These are phyloP conservation scores for Chalciporus sphaerocephalus DNA, from an alignment of 768 basidiomycete genomes.

Conservation along the genomic window DNA sequence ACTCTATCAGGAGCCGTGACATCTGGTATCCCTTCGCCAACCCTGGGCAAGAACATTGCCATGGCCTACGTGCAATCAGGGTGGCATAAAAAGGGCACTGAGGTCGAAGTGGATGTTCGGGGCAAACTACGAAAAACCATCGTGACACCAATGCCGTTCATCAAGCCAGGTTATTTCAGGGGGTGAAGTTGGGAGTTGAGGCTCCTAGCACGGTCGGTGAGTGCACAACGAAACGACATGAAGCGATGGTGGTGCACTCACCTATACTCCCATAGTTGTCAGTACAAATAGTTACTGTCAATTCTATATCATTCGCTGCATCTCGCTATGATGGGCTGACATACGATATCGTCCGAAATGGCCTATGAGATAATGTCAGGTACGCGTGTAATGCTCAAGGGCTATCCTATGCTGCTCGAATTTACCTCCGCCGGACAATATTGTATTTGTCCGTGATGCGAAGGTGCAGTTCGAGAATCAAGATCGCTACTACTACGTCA, in stretches of 20 bases:
- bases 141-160: constrained; percentile 84
- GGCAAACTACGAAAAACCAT: constrained; percentile 71
- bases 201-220: not conserved
- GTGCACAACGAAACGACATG: not conserved
- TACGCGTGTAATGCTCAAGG: constrained; percentile 6
- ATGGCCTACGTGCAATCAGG: constrained; percentile 89
- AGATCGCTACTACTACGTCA: constrained; percentile 11
- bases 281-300: not conserved
- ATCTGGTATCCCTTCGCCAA: constrained; percentile 94
- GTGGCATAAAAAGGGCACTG: constrained; percentile 87
- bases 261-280: not conserved
- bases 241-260: not conserved
- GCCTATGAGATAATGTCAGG: not conserved
- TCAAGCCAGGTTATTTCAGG: constrained; percentile 76
- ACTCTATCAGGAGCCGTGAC: constrained; percentile 58
- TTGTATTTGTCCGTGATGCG: constrained; percentile 9
- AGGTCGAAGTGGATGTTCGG: constrained; percentile 80
- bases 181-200: constrained; percentile 36
- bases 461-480: constrained; percentile 16
- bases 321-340: not conserved
- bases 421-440: constrained; percentile 7
- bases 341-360: not conserved
- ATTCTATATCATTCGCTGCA: not conserved
- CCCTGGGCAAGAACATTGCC: constrained; percentile 85
- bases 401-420: constrained; percentile 11